Evolutionary conservation across 2,329 filamentous ascomycete genomes (phyloP).

Genomic region (Colletotrichum cereale): DNA sequence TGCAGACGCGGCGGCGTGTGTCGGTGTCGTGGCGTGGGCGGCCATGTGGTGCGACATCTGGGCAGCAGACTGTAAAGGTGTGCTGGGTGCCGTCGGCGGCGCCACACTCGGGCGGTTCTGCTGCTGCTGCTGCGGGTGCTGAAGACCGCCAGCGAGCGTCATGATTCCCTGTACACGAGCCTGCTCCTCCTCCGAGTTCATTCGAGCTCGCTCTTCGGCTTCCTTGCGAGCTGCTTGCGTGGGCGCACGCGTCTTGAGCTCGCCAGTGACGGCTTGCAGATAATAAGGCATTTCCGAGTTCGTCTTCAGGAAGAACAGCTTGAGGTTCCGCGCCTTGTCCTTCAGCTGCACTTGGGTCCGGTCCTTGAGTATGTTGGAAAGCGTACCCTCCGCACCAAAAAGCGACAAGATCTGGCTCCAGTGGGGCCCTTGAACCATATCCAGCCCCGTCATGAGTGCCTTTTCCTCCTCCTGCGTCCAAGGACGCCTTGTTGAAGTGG

Average conservation of each 20-base stretch:
- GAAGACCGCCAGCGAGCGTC: slow-evolving; percentile 65
- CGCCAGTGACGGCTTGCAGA: slow-evolving; percentile 87
- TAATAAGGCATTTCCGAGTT: slow-evolving; percentile 93
- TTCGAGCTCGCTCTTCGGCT: slow-evolving; percentile 72
- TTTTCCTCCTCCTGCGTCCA: slow-evolving; percentile 94
- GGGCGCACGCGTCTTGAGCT: slow-evolving; percentile 87
- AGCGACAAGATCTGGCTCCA: slow-evolving; percentile 93
- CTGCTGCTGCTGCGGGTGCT: slow-evolving; percentile 45
- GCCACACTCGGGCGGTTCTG: slow-evolving; percentile 30
- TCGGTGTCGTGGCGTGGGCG: slow-evolving; percentile 27
- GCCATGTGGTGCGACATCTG: slow-evolving; percentile 35
- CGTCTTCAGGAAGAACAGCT: slow-evolving; percentile 91
- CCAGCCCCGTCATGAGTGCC: slow-evolving; percentile 88
- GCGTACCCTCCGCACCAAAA: slow-evolving; percentile 83
- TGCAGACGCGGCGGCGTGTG: slow-evolving; percentile 23
- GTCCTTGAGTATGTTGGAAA: slow-evolving; percentile 87
- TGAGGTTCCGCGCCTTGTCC: slow-evolving; percentile 90
- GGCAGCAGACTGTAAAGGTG: slow-evolving; percentile 29
- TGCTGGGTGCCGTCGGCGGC: slow-evolving; percentile 30
- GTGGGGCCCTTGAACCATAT: slow-evolving; percentile 89
- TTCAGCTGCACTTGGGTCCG: slow-evolving; percentile 93
- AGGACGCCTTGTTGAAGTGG: slow-evolving; percentile 76
- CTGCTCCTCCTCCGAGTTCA: slow-evolving; percentile 70
- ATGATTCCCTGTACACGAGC: slow-evolving; percentile 72
- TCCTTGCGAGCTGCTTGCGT: slow-evolving; percentile 78